Conservation (phyloP, 805 yeast genomes). For the Metschnikowia aberdeeniae region DNA sequence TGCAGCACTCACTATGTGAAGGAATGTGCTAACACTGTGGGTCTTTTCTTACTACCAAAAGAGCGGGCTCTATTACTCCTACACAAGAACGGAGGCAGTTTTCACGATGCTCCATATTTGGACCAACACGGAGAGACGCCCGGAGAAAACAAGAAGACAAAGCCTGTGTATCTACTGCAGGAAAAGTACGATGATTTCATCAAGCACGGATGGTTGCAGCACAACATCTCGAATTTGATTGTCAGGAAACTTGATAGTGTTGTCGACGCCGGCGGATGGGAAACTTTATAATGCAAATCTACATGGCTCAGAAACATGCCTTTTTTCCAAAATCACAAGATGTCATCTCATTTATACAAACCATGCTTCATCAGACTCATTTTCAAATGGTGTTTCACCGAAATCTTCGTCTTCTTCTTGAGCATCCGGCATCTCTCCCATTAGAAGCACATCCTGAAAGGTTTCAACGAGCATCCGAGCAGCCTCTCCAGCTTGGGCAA, state of each 20-base stretch:
- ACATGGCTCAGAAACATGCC: not conserved
- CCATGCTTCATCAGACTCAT: constrained; percentile 7
- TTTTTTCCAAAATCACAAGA: too few species aligned
- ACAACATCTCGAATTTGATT: constrained; percentile 70
- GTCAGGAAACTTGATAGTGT: constrained; percentile 77
- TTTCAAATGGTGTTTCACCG: not conserved
- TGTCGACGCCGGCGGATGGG: constrained; percentile 95
- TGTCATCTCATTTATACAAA: not conserved
- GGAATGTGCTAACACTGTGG: constrained; percentile 63
- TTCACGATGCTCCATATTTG: constrained; percentile 76
- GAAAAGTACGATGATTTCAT: constrained; percentile 63
- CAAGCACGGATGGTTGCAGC: constrained; percentile 70
- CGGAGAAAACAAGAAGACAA: constrained; percentile 64
- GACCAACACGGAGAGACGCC: constrained; percentile 86
- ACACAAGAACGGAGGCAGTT: constrained; percentile 76
- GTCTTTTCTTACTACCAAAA: constrained; percentile 70
- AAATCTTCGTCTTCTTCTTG: constrained; percentile 8
- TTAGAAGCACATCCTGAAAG: not conserved
- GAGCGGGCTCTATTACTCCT: constrained; percentile 61
- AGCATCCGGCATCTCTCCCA: not conserved
- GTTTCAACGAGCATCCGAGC: constrained; percentile 2
- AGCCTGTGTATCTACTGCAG: constrained; percentile 64
- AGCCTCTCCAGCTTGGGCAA: constrained; percentile 1
- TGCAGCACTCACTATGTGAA: constrained; percentile 68
- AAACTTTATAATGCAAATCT: constrained; percentile 50